Base-by-base conservation (phyloP, 371 early-diverging fungal genomes). In the Dichotomocladium elegans region DNA sequence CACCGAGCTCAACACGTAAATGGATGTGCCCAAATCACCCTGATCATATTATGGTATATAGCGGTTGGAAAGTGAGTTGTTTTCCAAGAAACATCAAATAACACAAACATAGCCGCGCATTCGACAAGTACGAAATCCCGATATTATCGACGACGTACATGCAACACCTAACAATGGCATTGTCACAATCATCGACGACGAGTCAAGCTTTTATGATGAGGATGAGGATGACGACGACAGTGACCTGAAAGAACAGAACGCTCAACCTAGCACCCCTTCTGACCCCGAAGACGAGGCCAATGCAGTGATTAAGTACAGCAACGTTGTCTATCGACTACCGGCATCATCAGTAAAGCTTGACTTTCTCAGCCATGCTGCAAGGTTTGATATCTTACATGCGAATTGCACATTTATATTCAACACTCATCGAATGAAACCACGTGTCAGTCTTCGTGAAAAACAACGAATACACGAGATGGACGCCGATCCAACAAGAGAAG, bases 1-100 rank as follows among this genome's bases (percentile, higher is more conserved):
- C 85, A 19, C 92, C 92, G 15, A 80, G 77, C 60, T 44, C 74
- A 8, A 60, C 63, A 25, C 69, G 67, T 27, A 82, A 80, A 51
- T 94, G 95, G 95, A 90, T 85, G 84, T 94, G 95, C 62, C 95
- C 95, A 4, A 84, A 80, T 50, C 95, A 94, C 64, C 85, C 72
- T n/a, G 92, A 93, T 41, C 81, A 85, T 41, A 66, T 70, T 3
- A 57, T 81, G 63, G 70, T 68, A 67, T 41, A n/a, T n/a, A n/a
- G n/a, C n/a, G n/a, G n/a, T n/a, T n/a, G n/a, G n/a, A n/a, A n/a
- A n/a, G n/a, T n/a, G n/a, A n/a, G n/a, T n/a, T n/a, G n/a, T n/a
- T n/a, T n/a, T n/a, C n/a, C n/a, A n/a, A n/a, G n/a, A n/a, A n/a
- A n/a, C n/a, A n/a, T n/a, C n/a, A n/a, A n/a, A n/a, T n/a, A n/a